Base-by-base conservation (phyloP, 306 rosid genomes). In the Fragaria nilgerrensis region DNA sequence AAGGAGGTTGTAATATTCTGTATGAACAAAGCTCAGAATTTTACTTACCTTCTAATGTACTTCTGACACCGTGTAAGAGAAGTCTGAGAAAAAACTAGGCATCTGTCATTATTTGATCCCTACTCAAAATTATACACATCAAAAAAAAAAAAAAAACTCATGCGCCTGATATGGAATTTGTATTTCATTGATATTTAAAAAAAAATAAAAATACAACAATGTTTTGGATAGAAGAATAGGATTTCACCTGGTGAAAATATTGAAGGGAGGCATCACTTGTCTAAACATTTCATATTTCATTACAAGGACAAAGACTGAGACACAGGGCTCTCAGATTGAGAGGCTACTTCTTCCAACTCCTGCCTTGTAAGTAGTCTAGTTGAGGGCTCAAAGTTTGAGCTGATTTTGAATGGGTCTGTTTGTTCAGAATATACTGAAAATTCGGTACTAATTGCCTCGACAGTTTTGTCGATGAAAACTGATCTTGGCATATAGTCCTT, bases 401-500 rank as follows among this genome's bases (percentile, higher is more conserved):
- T n/a, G 76, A 70, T 4, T 7, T 75, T 81, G 29, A 86, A 27
- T 75, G 82, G 84, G 19, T 81, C 88, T 45, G 80, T 74, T 69
- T 74, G 76, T 58, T 81, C 39, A 0, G 86, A 41, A 48, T 64
- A 81, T 43, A 86, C 59, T 9, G 81, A 82, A 81, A 94, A 94
- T 7, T 85, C 82, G 49, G 85, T 43, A 62, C 69, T 76, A 16
- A 91, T 48, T 11, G 89, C 92, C 76, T 85, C 80, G n/a, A 83
- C 74, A 32, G 93, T 90, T 83, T 85, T 88, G 73, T 84, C 82
- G 0, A 92, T 86, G 80, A 92, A 92, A 61, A 78, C 75, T 29
- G 88, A 85, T 84, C 97, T 87, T 62, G 97, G 85, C 81, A 92
- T 75, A 75, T 83, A 78, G 59, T 94, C 92, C 82, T 90, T 94